Evolutionary conservation across 2,329 filamentous ascomycete genomes (phyloP).

Genomic region (Nothophoma quercina): DNA sequence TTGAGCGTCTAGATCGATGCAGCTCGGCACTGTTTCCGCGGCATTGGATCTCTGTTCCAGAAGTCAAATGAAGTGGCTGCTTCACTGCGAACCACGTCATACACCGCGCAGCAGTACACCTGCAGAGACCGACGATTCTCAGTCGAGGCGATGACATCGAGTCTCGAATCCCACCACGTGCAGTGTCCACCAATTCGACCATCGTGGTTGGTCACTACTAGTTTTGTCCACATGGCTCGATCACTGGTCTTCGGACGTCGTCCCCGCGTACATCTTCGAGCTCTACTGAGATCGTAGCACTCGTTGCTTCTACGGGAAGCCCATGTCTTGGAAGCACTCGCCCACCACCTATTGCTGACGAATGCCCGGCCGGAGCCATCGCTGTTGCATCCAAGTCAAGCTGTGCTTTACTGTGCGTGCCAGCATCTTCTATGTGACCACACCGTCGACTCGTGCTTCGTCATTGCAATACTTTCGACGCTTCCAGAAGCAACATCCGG

Average conservation of each 20-base stretch:
- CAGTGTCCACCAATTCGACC: too few relatives aligned
- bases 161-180: too few relatives aligned
- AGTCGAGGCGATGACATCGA: background rate
- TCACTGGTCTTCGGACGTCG: too few relatives aligned
- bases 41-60: background rate
- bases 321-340: background rate
- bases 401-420: background rate
- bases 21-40: background rate
- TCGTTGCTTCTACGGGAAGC: background rate
- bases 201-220: too few relatives aligned
- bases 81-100: background rate
- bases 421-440: background rate
- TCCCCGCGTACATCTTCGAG: background rate
- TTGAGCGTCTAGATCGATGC: slow-evolving; percentile 3
- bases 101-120: background rate
- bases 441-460: background rate
- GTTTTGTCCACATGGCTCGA: too few relatives aligned
- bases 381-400: background rate
- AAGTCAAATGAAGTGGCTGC: background rate
- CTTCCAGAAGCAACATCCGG: background rate
- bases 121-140: background rate
- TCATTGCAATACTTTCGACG: background rate
- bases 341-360: background rate
- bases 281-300: background rate
- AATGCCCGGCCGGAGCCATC: background rate